Evolutionary conservation across 352 stramenopile genomes (phyloP), one percentile per base, ranked within the genome.

Genomic region (Globisporangium alternatum): DNA sequence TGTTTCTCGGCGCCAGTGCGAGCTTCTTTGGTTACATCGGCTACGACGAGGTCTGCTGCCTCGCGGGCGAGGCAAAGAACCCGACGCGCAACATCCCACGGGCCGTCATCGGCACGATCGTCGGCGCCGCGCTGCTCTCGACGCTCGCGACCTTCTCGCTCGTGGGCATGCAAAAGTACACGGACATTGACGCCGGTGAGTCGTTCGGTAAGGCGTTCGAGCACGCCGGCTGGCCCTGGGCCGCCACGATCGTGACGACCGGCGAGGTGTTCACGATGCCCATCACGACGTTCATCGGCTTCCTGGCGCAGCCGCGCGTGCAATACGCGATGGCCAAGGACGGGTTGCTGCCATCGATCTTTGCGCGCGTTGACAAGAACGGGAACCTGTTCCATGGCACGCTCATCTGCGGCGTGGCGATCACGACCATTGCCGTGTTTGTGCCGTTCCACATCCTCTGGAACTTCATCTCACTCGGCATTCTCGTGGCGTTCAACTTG

Each of bases 1-100:
- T 99, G 7, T 72, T 98, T 21, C 70, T 93, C 17, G 95, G 96
- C 1, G 88, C 92, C 0, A 96, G 91, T 33, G 91, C 91, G 35
- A 97, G 89, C 44, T 99, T 98, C 67, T 99, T 98, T 71, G 96
- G 96, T 3, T 99, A 98, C 71, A 88, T 99, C 60, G 97, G 97
- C 15, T 99, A 97, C 70, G 86, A 99, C 72, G 96, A 98, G 73
- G 89, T 99, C 3, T 98, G 93, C 71, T 98, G 95, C 58, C 68
- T 98, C 15, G 91, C 93, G 0, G 89, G 82, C 0, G 91, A 97
- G 63, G 81, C 90, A 1, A 95, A 91, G 67, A 78, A 97, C 72
- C 89, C 91, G 17, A 81, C 80, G 3, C 76, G 70, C 30, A 96
- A 95, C 64, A 92, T 98, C 47, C 94, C 95, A 0, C 74, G 83